phyloP scores from a whole-genome alignment of 805 yeast genomes.

The Candida khao-thaluensis region DNA sequence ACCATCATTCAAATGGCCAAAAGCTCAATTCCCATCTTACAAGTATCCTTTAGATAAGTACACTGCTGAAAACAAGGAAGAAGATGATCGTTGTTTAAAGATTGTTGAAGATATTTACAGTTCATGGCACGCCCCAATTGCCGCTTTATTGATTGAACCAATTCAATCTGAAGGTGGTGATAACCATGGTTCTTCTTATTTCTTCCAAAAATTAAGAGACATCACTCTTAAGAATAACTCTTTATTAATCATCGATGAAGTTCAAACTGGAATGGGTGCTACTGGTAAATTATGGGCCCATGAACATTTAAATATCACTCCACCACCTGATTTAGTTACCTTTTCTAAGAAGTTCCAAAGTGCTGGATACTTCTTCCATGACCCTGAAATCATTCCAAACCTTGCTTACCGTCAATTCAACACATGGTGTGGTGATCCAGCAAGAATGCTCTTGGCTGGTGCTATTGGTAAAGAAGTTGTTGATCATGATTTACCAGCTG shows the following conservation, averaged over 20 bases:
- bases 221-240: constrained; percentile 69
- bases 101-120: constrained; percentile 70
- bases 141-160: constrained; percentile 89
- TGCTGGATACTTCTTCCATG: constrained; percentile 82
- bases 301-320: constrained; percentile 73
- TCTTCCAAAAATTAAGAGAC: constrained; percentile 82
- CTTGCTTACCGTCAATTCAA: constrained; percentile 85
- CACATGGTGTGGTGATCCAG: constrained; percentile 94
- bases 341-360: constrained; percentile 88
- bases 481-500: constrained; percentile 56
- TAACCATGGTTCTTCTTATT: constrained; percentile 74
- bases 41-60: constrained; percentile 77
- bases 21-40: constrained; percentile 85
- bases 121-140: constrained; percentile 74
- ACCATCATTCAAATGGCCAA: constrained; percentile 97
- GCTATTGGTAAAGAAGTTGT: constrained; percentile 66
- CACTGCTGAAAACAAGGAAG: constrained; percentile 62
- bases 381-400: constrained; percentile 70
- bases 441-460: constrained; percentile 72
- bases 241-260: constrained; percentile 78
- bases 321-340: constrained; percentile 81
- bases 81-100: constrained; percentile 78
- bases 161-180: constrained; percentile 92
- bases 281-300: constrained; percentile 87
- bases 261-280: constrained; percentile 88